Conservation (phyloP, 495 filamentous ascomycete species). For the Platismatia glauca region DNA sequence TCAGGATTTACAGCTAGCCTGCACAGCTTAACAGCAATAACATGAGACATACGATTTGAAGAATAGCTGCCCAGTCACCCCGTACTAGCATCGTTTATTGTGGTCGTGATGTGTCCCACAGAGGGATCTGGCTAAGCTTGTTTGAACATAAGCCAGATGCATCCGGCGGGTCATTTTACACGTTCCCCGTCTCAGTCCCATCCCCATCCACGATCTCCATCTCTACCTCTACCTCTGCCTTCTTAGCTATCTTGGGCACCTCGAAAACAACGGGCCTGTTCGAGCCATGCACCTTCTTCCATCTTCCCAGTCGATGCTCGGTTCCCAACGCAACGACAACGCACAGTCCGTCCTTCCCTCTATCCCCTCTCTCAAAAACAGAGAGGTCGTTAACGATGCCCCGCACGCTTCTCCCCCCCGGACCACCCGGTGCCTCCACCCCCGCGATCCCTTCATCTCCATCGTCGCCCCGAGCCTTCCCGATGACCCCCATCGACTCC, state of each 20-base stretch:
- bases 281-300: slow-evolving; percentile 57
- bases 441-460: slow-evolving; percentile 29
- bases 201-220: background rate
- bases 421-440: slow-evolving; percentile 16
- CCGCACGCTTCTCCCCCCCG: slow-evolving; percentile 39
- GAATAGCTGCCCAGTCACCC: background rate
- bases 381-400: slow-evolving; percentile 82
- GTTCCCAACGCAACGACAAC: slow-evolving; percentile 78
- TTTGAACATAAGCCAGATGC: background rate
- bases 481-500: slow-evolving; percentile 51
- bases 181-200: background rate
- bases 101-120: background rate
- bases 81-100: background rate
- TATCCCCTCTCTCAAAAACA: slow-evolving; percentile 67
- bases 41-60: background rate
- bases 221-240: background rate
- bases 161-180: background rate
- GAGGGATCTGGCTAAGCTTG: background rate
- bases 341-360: slow-evolving; percentile 62
- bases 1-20: background rate
- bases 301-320: slow-evolving; percentile 73
- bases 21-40: background rate
- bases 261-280: slow-evolving; percentile 78
- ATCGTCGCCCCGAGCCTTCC: background rate
- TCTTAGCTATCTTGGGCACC: slow-evolving; percentile 43